phyloP scores from a whole-genome alignment of 2,329 filamentous ascomycete species.

The Aspergillus piperis region DNA sequence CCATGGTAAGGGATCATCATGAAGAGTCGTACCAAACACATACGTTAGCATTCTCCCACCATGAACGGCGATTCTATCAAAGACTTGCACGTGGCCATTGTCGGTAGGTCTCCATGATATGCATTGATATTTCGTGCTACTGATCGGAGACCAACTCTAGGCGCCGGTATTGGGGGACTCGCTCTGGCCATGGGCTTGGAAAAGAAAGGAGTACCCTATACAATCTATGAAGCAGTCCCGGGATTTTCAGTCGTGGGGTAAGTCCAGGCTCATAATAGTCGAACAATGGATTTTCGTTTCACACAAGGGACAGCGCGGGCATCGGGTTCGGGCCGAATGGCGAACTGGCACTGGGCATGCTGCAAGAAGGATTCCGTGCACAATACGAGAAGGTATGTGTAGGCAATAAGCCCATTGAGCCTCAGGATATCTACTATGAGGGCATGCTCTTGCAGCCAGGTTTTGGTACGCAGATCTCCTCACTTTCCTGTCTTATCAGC shows the following conservation, averaged over 20 bases:
- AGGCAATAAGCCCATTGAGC: slow-evolving; percentile 8
- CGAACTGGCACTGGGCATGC: slow-evolving; percentile 10
- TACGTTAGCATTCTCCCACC: neutral
- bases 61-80: neutral
- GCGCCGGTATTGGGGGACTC: slow-evolving; percentile 9
- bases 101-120: neutral
- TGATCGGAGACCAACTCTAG: neutral
- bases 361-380: slow-evolving; percentile 12
- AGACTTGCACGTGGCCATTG: slow-evolving; percentile 1
- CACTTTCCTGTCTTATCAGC: neutral
- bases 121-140: no score
- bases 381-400: slow-evolving; percentile 15
- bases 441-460: slow-evolving; percentile 13
- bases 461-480: neutral
- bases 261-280: neutral
- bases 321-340: slow-evolving; percentile 17
- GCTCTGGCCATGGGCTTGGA: slow-evolving; percentile 14
- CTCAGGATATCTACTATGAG: slow-evolving; percentile 14
- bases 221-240: slow-evolving; percentile 17
- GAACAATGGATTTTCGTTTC: no score
- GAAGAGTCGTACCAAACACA: no score
- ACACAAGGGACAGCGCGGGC: slow-evolving; percentile 4
- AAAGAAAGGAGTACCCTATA: slow-evolving; percentile 17
- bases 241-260: slow-evolving; percentile 19
- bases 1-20: no score